Conservation (phyloP, 208 protist species). For the Jaenimonas drosophilae region DNA sequence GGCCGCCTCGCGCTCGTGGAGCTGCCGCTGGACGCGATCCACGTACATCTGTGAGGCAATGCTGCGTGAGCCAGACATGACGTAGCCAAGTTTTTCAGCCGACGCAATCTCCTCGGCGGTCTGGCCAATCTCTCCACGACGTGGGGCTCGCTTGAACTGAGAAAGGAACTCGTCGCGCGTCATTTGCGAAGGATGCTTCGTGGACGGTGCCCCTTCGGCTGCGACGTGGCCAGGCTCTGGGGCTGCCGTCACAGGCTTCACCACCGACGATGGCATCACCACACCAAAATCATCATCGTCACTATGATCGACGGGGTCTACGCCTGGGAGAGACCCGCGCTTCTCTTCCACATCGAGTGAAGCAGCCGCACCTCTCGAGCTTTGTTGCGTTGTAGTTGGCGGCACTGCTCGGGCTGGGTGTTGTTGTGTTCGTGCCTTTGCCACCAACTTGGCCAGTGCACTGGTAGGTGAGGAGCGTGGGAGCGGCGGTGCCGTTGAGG, state of each 20-base stretch:
- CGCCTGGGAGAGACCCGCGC: no score
- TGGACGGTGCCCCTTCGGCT: no score
- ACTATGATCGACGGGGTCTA: slow-evolving; percentile 1
- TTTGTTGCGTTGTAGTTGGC: no score
- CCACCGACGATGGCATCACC: slow-evolving; percentile 1
- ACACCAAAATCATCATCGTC: slow-evolving; percentile 56
- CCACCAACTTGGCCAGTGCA: slow-evolving; percentile 36
- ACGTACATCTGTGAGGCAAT: slow-evolving; percentile 75
- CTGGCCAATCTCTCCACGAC: slow-evolving; percentile 80
- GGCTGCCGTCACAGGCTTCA: no score
- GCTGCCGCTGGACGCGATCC: slow-evolving; percentile 74
- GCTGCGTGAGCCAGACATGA: slow-evolving; percentile 87
- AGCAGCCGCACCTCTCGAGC: no score
- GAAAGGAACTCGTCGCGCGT: slow-evolving; percentile 75
- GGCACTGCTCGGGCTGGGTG: no score
- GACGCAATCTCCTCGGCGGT: slow-evolving; percentile 63
- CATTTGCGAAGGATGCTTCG: slow-evolving; percentile 86
- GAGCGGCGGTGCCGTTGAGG: no score
- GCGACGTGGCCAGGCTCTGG: no score
- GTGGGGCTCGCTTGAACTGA: slow-evolving; percentile 82
- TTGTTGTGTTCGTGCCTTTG: no score
- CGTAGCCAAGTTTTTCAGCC: slow-evolving; percentile 81
- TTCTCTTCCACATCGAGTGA: no score
- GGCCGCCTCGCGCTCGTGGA: slow-evolving; percentile 82
- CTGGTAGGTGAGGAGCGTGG: no score